These are phyloP conservation scores for Rhexocercosporidium sp. DNA, from an alignment of 2,329 filamentous ascomycete genomes.

Conservation along the genomic window DNA sequence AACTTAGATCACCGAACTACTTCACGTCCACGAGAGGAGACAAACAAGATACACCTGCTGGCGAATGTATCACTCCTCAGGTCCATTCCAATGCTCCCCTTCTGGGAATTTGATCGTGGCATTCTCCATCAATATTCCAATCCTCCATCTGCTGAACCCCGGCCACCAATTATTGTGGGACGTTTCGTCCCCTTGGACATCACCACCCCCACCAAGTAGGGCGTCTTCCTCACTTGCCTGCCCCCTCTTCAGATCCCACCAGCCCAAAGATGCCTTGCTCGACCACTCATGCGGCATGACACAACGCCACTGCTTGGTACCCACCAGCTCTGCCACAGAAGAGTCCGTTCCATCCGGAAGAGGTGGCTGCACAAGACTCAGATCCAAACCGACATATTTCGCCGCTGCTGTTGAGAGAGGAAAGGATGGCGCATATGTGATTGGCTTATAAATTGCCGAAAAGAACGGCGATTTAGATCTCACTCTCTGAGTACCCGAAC, in stretches of 20 bases:
- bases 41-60: no score
- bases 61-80: neutral
- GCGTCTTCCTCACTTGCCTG: constrained; percentile 37
- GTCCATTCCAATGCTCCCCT: constrained; percentile 37
- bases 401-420: constrained; percentile 49
- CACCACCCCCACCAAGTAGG: constrained; percentile 1
- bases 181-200: constrained; percentile 7
- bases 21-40: no score
- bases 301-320: constrained; percentile 53
- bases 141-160: constrained; percentile 50
- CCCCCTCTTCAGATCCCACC: constrained; percentile 53
- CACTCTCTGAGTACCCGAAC: constrained; percentile 35
- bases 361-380: constrained; percentile 54
- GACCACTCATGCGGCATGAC: constrained; percentile 43
- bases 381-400: constrained; percentile 49
- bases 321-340: constrained; percentile 50
- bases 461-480: constrained; percentile 51
- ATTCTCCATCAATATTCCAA: constrained; percentile 44
- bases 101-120: constrained; percentile 40
- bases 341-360: constrained; percentile 47
- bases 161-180: constrained; percentile 53
- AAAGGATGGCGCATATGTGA: constrained; percentile 50
- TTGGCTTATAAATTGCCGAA: constrained; percentile 50
- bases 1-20: no score
- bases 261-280: constrained; percentile 46